A percentile compares a stretch with the other conserved stretches of the same genome.
Evolutionary conservation across 176 grass and related monocot species (phyloP).

Genomic region (Zoysia pacifica): DNA sequence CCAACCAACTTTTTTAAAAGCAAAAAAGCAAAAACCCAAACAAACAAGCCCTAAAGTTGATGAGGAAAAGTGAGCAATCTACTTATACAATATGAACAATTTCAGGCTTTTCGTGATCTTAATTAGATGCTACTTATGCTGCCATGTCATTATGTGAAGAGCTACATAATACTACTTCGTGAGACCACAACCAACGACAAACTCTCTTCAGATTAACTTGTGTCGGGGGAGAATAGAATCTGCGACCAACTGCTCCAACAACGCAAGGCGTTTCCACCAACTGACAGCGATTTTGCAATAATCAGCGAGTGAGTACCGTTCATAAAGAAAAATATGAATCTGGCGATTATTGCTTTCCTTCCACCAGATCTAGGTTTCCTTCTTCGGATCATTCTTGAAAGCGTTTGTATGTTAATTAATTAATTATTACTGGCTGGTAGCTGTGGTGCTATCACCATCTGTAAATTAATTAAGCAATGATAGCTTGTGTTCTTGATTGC

Average conservation of each 20-base stretch:
- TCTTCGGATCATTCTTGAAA: slow-evolving; percentile 9
- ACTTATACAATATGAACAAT: too few relatives aligned
- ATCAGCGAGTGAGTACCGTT: too few relatives aligned
- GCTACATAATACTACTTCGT: neutral
- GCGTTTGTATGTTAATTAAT: neutral
- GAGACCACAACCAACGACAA: neutral
- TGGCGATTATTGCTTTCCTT: slow-evolving; percentile 12
- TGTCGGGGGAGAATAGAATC: neutral
- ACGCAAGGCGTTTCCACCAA: neutral
- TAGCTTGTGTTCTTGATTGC: neutral
- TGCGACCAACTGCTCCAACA: neutral
- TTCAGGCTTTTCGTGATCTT: neutral
- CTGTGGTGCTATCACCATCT: neutral
- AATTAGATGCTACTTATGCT: neutral
- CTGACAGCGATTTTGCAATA: neutral
- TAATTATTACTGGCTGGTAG: neutral
- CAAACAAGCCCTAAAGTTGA: too few relatives aligned
- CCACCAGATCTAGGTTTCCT: neutral
- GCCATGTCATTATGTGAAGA: neutral
- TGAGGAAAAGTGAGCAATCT: too few relatives aligned
- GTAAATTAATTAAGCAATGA: neutral
- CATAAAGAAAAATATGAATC: neutral
- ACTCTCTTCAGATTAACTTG: neutral
- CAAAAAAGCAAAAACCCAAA: too few relatives aligned
- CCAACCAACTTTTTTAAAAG: too few relatives aligned